phyloP scores from a whole-genome alignment of 2,329 filamentous ascomycete genomes.

The Pseudocercospora vitis region DNA sequence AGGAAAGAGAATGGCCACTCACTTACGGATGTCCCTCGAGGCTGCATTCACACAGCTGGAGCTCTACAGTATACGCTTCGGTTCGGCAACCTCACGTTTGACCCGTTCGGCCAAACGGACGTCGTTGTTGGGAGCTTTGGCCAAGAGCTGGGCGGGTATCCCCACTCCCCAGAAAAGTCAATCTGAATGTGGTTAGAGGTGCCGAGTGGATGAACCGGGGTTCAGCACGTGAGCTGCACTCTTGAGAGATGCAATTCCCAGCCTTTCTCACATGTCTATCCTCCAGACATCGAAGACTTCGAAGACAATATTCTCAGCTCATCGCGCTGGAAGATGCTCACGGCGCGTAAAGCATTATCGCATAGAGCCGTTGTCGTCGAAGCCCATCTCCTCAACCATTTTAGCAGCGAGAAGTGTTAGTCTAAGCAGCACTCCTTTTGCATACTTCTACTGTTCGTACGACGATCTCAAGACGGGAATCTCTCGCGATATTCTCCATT shows the following conservation, averaged over 20 bases:
- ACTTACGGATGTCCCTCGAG: not conserved
- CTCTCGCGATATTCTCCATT: too few relatives aligned
- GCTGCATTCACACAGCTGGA: not conserved
- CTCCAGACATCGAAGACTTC: not conserved
- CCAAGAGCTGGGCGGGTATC: not conserved
- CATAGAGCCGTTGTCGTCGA: too few relatives aligned
- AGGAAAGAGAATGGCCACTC: not conserved
- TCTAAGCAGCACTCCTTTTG: too few relatives aligned
- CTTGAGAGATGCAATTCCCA: not conserved
- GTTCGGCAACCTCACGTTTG: not conserved
- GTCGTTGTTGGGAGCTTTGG: not conserved
- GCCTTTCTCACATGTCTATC: not conserved
- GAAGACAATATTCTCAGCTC: too few relatives aligned
- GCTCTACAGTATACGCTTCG: not conserved
- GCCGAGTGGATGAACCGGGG: not conserved
- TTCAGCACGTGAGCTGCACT: too few relatives aligned
- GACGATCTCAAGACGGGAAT: too few relatives aligned
- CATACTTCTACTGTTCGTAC: too few relatives aligned
- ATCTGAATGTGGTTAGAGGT: not conserved
- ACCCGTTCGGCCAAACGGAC: constrained; percentile 1
- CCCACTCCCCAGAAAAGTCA: constrained; percentile 4
- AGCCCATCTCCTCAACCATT: too few relatives aligned
- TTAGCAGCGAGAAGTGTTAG: too few relatives aligned
- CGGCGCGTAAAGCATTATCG: too few relatives aligned
- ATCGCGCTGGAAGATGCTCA: too few relatives aligned